A percentile compares a stretch with the other conserved stretches of the same genome.
These are phyloP conservation scores for Jasminum sambac DNA, from an alignment of 257 asterid species.

Conservation along the genomic window DNA sequence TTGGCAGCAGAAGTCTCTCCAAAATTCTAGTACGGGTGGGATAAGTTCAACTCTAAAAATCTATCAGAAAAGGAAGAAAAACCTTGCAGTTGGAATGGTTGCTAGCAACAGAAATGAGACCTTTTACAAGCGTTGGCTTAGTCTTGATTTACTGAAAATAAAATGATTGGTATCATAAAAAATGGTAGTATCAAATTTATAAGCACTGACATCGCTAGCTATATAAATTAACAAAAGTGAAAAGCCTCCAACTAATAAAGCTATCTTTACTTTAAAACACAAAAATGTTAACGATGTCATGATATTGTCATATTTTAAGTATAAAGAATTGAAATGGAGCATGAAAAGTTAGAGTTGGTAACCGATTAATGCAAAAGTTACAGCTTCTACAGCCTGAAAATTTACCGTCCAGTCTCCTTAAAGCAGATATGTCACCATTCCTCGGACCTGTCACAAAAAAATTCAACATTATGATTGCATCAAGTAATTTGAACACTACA, in stretches of 20 bases:
- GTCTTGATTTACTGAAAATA: neutral
- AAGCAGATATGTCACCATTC: neutral
- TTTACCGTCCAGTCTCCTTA: constrained; percentile 2
- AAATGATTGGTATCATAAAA: neutral
- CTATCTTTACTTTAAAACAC: neutral
- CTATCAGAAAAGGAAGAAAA: neutral
- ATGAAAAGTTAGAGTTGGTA: neutral
- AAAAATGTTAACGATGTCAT: neutral
- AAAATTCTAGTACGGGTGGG: neutral
- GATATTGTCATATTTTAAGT: neutral
- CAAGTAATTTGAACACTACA: neutral
- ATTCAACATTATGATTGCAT: neutral
- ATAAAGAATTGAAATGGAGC: neutral
- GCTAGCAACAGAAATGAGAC: neutral
- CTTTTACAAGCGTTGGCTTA: neutral
- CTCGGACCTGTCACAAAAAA: neutral
- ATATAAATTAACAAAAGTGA: neutral
- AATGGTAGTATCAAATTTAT: neutral
- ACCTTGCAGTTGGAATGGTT: neutral
- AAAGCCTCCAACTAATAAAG: neutral
- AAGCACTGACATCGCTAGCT: neutral
- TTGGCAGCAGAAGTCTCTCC: neutral
- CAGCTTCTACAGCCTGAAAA: neutral
- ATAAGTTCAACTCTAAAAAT: neutral
- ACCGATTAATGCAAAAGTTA: neutral